Evolutionary conservation across 2,329 filamentous ascomycete genomes (phyloP), one percentile per base, ranked within the genome.

Genomic region (Venturia carpophila): DNA sequence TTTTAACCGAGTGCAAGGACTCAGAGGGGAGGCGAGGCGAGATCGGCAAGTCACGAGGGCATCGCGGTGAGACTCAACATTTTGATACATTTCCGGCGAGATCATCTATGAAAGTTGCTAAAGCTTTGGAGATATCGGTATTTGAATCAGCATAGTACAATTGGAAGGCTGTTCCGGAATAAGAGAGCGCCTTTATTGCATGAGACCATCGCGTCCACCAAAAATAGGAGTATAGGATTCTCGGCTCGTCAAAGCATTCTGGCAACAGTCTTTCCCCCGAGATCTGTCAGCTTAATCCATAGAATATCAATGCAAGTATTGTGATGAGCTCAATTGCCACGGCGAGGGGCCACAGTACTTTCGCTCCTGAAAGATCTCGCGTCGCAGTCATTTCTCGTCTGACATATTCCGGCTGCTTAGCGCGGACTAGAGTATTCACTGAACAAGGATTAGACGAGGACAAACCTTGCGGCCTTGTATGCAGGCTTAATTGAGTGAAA

Each of bases 1-100:
- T 58, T 58, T 58, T 58, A 58, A n/a, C 52, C 52, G 52, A 37
- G 52, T 27, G 21, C 21, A 52, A 27, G 21, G 52, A 58, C 10
- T 34, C 30, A 34, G 30, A 34, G 3, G 30, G 6, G 3, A 34
- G 30, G 3, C 30, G 30, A 34, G 30, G 30, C 52, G 52, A 58
- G 15, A 24, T 58, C 52, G 17, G 49, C 7, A 34, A 56, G 49
- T 56, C 49, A 58, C 27, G 13, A 7, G 5, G 39, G 2, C 45
- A 47, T 9, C 45, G 15, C 47, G 24, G 15, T 52, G 3, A n/a
- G 30, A 58, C 52, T 58, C 52, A 27, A 58, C 27, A 37, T n/a
- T 37, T n/a, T 34, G 30, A 34, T 34, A 6, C 6, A 34, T 34
- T 34, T 34, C 30, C 6, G 30, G 30, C 30, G 30, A 34, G 30